Evolutionary conservation across 768 basidiomycete species (phyloP).

Genomic region (Boletus patriciae): DNA sequence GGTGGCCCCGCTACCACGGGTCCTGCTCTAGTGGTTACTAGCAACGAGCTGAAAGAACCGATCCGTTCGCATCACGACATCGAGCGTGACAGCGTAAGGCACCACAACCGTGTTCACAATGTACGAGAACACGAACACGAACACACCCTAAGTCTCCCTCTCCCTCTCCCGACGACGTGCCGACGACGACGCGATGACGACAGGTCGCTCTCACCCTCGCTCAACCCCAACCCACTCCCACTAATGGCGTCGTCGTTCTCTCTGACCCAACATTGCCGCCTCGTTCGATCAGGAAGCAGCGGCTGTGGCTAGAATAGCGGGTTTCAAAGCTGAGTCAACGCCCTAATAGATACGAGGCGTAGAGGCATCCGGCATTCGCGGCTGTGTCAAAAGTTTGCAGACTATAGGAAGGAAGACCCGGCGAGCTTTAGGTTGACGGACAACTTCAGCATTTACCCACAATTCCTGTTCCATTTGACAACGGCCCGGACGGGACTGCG

Average conservation of each 20-base stretch:
- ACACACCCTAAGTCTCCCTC: too few relatives aligned
- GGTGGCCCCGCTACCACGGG: conserved; percentile 97
- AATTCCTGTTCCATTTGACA: conserved; percentile 99
- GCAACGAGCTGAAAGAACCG: conserved; percentile 92
- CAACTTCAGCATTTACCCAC: conserved; percentile 98
- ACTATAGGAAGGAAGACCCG: conserved; percentile 97
- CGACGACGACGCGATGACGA: too few relatives aligned
- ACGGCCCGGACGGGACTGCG: conserved; percentile 98
- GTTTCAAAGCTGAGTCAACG: conserved; percentile 98
- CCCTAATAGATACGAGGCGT: too few relatives aligned
- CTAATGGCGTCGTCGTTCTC: conserved; percentile 93
- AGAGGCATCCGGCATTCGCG: conserved; percentile 34
- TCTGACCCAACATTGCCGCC: conserved; percentile 91
- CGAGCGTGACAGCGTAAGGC: conserved; percentile 93
- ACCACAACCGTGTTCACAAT: conserved; percentile 47
- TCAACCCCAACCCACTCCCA: conserved; percentile 65
- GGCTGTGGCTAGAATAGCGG: conserved; percentile 97
- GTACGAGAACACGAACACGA: too few relatives aligned
- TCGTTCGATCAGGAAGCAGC: conserved; percentile 98
- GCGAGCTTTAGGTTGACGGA: conserved; percentile 88
- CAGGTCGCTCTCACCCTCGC: too few relatives aligned
- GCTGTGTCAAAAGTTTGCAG: conserved; percentile 98
- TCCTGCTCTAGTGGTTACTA: conserved; percentile 89
- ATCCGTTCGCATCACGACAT: conserved; percentile 99
- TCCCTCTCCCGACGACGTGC: too few relatives aligned